These are phyloP conservation scores for Colletotrichum falcatum DNA, from an alignment of 2,329 filamentous ascomycete genomes.

Conservation along the genomic window DNA sequence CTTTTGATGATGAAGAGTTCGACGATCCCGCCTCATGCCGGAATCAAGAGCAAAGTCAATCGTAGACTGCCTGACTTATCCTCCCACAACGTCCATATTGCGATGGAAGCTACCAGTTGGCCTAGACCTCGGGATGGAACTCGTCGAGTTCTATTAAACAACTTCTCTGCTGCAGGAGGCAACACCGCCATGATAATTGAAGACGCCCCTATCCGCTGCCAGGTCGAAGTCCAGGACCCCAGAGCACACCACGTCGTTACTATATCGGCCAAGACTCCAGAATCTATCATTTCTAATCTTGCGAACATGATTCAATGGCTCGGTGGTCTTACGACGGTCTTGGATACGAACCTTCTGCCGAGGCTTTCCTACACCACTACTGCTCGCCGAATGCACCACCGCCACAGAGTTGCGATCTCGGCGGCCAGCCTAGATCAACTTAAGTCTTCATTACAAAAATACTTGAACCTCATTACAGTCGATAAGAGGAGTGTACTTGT, in stretches of 20 bases:
- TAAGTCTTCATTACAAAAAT: conserved; percentile 47
- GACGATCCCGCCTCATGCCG: conserved; percentile 59
- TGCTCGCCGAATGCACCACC: conserved; percentile 69
- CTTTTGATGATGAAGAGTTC: conserved; percentile 36
- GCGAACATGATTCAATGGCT: conserved; percentile 65
- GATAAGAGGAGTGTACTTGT: conserved; percentile 57
- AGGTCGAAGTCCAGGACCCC: conserved; percentile 54
- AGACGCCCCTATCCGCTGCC: conserved; percentile 61
- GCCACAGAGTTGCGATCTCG: conserved; percentile 55
- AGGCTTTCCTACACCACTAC: conserved; percentile 76
- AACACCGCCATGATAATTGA: conserved; percentile 76
- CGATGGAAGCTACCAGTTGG: conserved; percentile 64
- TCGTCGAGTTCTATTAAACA: conserved; percentile 69
- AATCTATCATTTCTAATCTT: conserved; percentile 69
- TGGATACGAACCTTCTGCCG: conserved; percentile 64
- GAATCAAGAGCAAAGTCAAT: conserved; percentile 75
- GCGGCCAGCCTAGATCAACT: conserved; percentile 50
- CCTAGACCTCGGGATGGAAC: conserved; percentile 58
- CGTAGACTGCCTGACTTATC: conserved; percentile 68
- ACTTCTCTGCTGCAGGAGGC: conserved; percentile 77
- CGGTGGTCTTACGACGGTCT: conserved; percentile 48
- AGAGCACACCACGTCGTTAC: conserved; percentile 67
- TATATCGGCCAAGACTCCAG: conserved; percentile 65
- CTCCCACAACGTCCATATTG: conserved; percentile 68
- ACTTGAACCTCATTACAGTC: too few species aligned